phyloP scores from a whole-genome alignment of 371 early-diverging fungal species.

The Rhizomucor miehei region DNA sequence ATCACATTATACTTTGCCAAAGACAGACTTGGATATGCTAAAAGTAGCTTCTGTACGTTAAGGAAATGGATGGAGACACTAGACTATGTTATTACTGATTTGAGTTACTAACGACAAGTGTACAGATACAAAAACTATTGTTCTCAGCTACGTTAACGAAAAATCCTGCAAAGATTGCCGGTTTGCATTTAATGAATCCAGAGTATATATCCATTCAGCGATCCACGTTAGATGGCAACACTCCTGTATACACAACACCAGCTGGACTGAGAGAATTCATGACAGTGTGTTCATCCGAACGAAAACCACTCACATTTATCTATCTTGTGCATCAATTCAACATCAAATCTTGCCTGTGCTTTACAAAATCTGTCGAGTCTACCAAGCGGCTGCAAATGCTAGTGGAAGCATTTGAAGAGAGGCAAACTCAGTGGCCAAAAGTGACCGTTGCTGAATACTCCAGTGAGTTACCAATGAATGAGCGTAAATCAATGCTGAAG shows the following conservation, averaged over 20 bases:
- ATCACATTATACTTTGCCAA: constrained; percentile 41
- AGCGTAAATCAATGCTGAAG: constrained; percentile 66
- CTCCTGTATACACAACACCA: constrained; percentile 59
- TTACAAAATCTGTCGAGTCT: constrained; percentile 86
- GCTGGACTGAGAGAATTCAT: constrained; percentile 69
- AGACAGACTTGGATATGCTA: constrained; percentile 52
- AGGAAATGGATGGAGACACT: background rate
- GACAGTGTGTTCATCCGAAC: constrained; percentile 56
- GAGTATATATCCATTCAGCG: constrained; percentile 68
- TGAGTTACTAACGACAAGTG: too few relatives aligned
- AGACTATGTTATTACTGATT: too few relatives aligned
- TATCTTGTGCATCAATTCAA: constrained; percentile 69
- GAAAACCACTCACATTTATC: constrained; percentile 76
- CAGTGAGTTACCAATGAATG: constrained; percentile 71
- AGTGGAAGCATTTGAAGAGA: constrained; percentile 53
- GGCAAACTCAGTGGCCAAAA: constrained; percentile 16
- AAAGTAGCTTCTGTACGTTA: constrained; percentile 49
- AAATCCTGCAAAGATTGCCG: constrained; percentile 89
- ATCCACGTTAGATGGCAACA: constrained; percentile 30
- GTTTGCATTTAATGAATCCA: constrained; percentile 75
- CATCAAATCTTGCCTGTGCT: constrained; percentile 74
- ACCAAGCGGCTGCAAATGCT: constrained; percentile 76
- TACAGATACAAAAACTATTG: constrained; percentile 77
- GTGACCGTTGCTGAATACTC: constrained; percentile 76
- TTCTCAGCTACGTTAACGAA: constrained; percentile 94